Conservation (phyloP, 805 yeast species). For the Candida dajiaensis region DNA sequence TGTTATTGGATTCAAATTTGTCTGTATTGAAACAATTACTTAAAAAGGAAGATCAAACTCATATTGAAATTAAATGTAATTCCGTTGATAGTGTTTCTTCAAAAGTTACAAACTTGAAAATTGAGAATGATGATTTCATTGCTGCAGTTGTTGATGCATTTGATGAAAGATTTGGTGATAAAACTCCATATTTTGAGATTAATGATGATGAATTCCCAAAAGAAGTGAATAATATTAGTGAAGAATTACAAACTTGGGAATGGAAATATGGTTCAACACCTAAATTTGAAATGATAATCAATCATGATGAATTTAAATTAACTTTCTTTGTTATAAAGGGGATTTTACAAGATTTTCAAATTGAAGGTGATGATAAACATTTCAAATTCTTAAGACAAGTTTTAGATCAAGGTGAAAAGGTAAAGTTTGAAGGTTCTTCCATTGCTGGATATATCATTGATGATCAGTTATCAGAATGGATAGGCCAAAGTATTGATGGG, state of each 20-base stretch:
- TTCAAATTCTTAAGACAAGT: constrained; percentile 31
- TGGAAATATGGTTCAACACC: constrained; percentile 83
- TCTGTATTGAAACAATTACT: constrained; percentile 55
- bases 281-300: constrained; percentile 49
- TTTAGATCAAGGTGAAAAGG: constrained; percentile 21
- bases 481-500: constrained; percentile 42
- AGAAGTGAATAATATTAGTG: constrained; percentile 35
- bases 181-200: constrained; percentile 23
- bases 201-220: constrained; percentile 24
- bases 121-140: constrained; percentile 41
- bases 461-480: constrained; percentile 39
- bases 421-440: constrained; percentile 36
- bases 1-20: constrained; percentile 69
- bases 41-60: constrained; percentile 35
- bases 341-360: constrained; percentile 20
- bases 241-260: constrained; percentile 49
- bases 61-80: constrained; percentile 34
- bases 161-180: constrained; percentile 5
- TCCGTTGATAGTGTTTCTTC: constrained; percentile 76
- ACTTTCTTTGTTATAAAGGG: constrained; percentile 50
- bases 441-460: constrained; percentile 39
- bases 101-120: constrained; percentile 61
- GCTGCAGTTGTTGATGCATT: constrained; percentile 25
- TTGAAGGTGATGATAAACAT: constrained; percentile 18
- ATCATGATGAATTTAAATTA: constrained; percentile 28